Evolutionary conservation across 2,329 filamentous ascomycete genomes (phyloP).

Genomic region (Alternaria alternata): DNA sequence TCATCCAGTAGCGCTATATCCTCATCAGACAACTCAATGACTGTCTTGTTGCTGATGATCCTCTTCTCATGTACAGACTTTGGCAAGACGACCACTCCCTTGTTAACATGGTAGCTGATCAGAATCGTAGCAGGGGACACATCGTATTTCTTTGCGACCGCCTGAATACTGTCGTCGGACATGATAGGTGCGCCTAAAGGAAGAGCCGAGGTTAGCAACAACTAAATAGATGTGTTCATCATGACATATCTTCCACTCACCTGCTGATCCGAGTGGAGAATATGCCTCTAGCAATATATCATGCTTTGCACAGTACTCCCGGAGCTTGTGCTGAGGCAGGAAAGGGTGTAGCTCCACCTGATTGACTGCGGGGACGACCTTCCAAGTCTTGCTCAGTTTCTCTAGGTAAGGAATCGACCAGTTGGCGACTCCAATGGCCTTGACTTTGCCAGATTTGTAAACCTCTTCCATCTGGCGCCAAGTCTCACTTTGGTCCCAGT

Average conservation of each 20-base stretch:
- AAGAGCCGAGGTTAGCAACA: too few relatives aligned
- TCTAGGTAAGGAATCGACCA: slow-evolving; percentile 51
- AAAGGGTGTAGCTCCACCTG: slow-evolving; percentile 26
- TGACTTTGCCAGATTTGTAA: slow-evolving; percentile 36
- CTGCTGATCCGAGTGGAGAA: slow-evolving; percentile 13
- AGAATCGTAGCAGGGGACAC: slow-evolving; percentile 78
- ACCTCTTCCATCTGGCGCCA: slow-evolving; percentile 44
- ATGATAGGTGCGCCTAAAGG: too few relatives aligned
- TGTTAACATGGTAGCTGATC: slow-evolving; percentile 83
- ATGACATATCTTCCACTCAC: too few relatives aligned
- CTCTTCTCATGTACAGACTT: slow-evolving; percentile 14
- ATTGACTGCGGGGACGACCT: slow-evolving; percentile 25
- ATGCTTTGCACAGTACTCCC: slow-evolving; percentile 11
- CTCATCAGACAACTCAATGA: slow-evolving; percentile 74
- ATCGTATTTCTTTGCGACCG: slow-evolving; percentile 67
- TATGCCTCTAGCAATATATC: slow-evolving; percentile 21
- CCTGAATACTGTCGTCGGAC: slow-evolving; percentile 52
- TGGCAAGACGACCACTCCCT: slow-evolving; percentile 13
- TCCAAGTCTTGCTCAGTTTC: slow-evolving; percentile 55
- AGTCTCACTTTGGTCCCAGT: slow-evolving; percentile 19
- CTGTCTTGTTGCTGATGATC: slow-evolving; percentile 35
- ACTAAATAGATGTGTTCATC: too few relatives aligned
- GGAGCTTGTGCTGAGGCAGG: slow-evolving; percentile 17
- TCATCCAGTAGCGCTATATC: slow-evolving; percentile 54
- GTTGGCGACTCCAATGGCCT: slow-evolving; percentile 30